phyloP scores from a whole-genome alignment of 306 rosid species.

The Lathyrus sativus region DNA sequence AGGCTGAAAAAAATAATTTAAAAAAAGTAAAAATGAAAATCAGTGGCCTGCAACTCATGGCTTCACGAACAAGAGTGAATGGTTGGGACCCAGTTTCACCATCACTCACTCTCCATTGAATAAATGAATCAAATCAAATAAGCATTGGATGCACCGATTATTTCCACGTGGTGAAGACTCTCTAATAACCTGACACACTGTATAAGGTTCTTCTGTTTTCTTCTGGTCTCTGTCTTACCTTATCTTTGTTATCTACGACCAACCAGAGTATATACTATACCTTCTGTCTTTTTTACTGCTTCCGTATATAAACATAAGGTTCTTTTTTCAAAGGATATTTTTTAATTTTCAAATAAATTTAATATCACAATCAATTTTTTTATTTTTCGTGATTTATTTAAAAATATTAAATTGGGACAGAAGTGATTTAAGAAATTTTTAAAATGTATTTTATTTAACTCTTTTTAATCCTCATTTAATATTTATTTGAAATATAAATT shows the following conservation, averaged over 20 bases:
- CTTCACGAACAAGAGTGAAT: conserved; percentile 19
- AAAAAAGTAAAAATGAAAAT: neutral
- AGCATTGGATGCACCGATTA: conserved; percentile 28
- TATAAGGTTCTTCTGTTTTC: neutral
- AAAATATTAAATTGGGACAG: too few relatives aligned
- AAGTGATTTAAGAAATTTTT: too few relatives aligned
- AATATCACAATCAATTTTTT: too few relatives aligned
- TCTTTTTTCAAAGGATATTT: too few relatives aligned
- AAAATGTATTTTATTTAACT: too few relatives aligned
- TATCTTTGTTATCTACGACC: conserved; percentile 8
- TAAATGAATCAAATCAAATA: neutral
- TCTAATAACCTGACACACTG: neutral
- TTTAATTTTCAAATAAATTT: too few relatives aligned
- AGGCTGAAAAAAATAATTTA: conserved; percentile 29
- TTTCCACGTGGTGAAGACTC: conserved; percentile 35
- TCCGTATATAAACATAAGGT: too few relatives aligned
- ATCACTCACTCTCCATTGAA: neutral
- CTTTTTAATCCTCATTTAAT: too few relatives aligned
- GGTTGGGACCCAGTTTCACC: conserved; percentile 34
- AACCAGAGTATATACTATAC: too few relatives aligned
- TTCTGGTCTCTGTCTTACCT: neutral
- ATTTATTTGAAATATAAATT: too few relatives aligned
- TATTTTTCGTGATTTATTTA: too few relatives aligned
- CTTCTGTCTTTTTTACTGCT: too few relatives aligned
- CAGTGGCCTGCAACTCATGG: conserved; percentile 35